phyloP scores from a whole-genome alignment of 352 stramenopile species.

The Globisporangium apiculatum region DNA sequence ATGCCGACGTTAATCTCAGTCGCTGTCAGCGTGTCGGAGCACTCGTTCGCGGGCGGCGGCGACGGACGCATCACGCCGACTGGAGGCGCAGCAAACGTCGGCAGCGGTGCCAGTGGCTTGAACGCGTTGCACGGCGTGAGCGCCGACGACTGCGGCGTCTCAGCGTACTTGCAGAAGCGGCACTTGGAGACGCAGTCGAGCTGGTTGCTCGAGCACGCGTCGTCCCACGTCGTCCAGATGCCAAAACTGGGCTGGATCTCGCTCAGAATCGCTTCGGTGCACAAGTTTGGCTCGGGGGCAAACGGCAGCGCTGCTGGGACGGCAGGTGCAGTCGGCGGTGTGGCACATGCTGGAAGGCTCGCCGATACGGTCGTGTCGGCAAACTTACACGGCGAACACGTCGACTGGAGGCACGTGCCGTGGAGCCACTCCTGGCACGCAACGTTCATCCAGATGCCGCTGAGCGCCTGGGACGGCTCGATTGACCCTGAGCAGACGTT shows the following conservation, averaged over 20 bases:
- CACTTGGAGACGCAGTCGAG: constrained; percentile 8
- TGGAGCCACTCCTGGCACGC: constrained; percentile 8
- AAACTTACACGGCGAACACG: constrained; percentile 10
- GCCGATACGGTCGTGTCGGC: constrained; percentile 1
- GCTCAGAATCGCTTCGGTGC: constrained; percentile 5
- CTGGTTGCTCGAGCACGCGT: constrained; percentile 2
- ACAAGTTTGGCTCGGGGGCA: constrained; percentile 4
- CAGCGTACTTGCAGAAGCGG: constrained; percentile 10
- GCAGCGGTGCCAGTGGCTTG: not conserved
- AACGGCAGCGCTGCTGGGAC: not conserved
- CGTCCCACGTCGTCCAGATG: constrained; percentile 12
- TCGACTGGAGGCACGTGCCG: constrained; percentile 5
- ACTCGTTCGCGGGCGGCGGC: constrained; percentile 5
- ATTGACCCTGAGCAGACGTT: constrained; percentile 6
- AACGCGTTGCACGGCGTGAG: constrained; percentile 8
- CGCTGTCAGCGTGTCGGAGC: not conserved
- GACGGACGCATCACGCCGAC: not conserved
- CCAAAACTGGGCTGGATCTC: constrained; percentile 4
- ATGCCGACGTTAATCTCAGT: constrained; percentile 5
- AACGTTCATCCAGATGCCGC: constrained; percentile 13
- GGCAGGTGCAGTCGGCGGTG: not conserved
- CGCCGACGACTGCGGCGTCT: constrained; percentile 1
- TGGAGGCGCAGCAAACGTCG: constrained; percentile 1
- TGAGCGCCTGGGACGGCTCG: constrained; percentile 3
- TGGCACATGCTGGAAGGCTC: constrained; percentile 2